These are phyloP conservation scores for Malassezia sp. DNA, from an alignment of 1,284 basidiomycete species.

Conservation along the genomic window DNA sequence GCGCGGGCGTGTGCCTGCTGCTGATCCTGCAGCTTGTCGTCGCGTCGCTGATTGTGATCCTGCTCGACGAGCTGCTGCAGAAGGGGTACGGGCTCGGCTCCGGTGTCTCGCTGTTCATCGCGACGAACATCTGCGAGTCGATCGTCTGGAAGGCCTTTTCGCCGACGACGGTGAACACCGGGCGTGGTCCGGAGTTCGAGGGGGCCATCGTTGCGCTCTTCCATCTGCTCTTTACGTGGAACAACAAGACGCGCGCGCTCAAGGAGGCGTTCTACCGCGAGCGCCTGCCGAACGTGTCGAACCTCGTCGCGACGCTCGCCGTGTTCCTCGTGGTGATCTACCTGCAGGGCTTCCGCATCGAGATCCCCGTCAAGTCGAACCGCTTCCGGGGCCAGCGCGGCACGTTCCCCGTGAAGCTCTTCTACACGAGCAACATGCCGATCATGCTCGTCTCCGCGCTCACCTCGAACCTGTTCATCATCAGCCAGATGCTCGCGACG, in stretches of 20 bases:
- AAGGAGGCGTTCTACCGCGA: constrained; percentile 98
- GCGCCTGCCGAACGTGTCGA: constrained; percentile 93
- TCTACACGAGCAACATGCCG: constrained; percentile 99
- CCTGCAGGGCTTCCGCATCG: constrained; percentile 94
- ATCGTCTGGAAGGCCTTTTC: constrained; percentile 99
- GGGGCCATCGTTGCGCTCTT: constrained; percentile 90
- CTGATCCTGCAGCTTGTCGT: constrained; percentile 90
- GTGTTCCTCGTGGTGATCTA: constrained; percentile 95
- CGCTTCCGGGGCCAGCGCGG: constrained; percentile 88
- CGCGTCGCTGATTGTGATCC: constrained; percentile 88
- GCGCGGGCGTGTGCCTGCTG: constrained; percentile 85
- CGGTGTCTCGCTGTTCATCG: constrained; percentile 96
- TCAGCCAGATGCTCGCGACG: constrained; percentile 78
- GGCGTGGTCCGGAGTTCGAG: constrained; percentile 94
- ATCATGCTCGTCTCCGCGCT: constrained; percentile 97
- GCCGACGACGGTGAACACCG: constrained; percentile 94
- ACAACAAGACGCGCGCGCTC: constrained; percentile 91
- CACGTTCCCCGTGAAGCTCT: constrained; percentile 91
- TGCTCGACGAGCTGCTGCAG: constrained; percentile 94
- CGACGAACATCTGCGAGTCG: constrained; percentile 97
- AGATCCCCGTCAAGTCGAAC: constrained; percentile 96
- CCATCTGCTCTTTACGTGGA: constrained; percentile 96
- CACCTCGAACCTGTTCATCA: constrained; percentile 87
- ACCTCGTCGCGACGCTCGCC: constrained; percentile 77
- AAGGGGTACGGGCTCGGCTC: constrained; percentile 98